Base-by-base conservation (phyloP, 345 rosid genomes). In the Crucihimalaya himalaica region DNA sequence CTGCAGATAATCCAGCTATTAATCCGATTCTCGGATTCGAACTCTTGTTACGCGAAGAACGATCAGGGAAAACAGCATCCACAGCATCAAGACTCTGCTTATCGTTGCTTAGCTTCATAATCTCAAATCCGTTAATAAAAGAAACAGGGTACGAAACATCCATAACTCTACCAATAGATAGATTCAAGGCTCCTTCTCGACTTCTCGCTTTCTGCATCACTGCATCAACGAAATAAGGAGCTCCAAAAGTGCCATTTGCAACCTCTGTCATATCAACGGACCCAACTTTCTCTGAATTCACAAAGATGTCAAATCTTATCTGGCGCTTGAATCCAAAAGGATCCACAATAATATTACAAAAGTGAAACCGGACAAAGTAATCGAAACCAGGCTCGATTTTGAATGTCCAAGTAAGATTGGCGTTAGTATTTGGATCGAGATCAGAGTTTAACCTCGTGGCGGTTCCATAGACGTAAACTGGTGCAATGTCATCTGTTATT, bases 361-460 rank as follows among this genome's bases (percentile, higher is more conserved):
- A 85, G 70, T 93, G 98, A 73, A 91, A 87, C 73, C 98, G 80
- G 4, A 89, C 80, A 28, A 91, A 80, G 77, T 89, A 87, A 12
- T 85, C 85, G 50, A 91, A 93, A 56, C 86, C 86, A 45, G 89
- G 84, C 40, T 88, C 89, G 42, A 91, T 85, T 3, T 64, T 65
- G 58, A 90, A 89, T 15, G 46, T 68, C 98, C 97, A 91, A 16
- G 98, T 93, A 28, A 93, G 34, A 53, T 93, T 93, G 1, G 78
- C 88, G 7, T 48, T 77, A 0, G 39, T 35, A 13, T 0, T 15
- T 27, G 88, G 89, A 76, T 83, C 78, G 2, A 0, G 0, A 0
- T 35, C 86, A 10, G 84, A 65, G 65, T 78, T 75, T 66, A 89
- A 66, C 77, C 51, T 23, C 12, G 93, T 86, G 18, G 88, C 97